Evolutionary conservation across 495 filamentous ascomycete species (phyloP).

Genomic region (Thermothielavioides terrestris): DNA sequence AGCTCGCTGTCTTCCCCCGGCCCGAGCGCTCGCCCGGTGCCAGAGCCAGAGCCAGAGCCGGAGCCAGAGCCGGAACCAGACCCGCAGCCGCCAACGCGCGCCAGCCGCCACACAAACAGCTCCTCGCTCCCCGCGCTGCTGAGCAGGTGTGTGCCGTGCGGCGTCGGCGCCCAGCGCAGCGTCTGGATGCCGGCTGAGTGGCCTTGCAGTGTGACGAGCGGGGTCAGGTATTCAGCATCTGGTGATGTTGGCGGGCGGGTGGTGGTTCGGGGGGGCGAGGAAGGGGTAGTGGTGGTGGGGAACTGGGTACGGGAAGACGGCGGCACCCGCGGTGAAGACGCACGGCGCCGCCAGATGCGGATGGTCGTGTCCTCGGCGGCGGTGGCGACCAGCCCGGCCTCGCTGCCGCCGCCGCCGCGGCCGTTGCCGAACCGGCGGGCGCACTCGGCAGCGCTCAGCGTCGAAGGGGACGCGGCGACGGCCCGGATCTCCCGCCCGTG

Average conservation of each 20-base stretch:
- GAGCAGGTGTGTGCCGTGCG: slow-evolving; percentile 64
- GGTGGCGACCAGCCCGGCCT: slow-evolving; percentile 55
- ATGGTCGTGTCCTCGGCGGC: slow-evolving; percentile 86
- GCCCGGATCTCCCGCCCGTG: slow-evolving; percentile 89
- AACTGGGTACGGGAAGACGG: too few species aligned
- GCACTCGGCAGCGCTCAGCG: too few species aligned
- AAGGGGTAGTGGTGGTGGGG: slow-evolving; percentile 8
- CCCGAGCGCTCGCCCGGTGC: too few species aligned
- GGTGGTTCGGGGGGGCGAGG: background rate
- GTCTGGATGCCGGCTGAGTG: slow-evolving; percentile 81
- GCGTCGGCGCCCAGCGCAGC: too few species aligned
- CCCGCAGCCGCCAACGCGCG: slow-evolving; percentile 40
- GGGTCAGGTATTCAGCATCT: too few species aligned
- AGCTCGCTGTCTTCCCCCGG: too few species aligned
- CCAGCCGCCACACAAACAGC: slow-evolving; percentile 73
- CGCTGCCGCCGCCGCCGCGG: background rate
- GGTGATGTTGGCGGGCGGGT: slow-evolving; percentile 12
- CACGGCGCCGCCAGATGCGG: slow-evolving; percentile 49
- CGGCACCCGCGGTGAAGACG: too few species aligned
- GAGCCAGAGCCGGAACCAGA: too few species aligned
- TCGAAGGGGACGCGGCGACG: slow-evolving; percentile 49
- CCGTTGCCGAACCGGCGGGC: too few species aligned
- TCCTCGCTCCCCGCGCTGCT: slow-evolving; percentile 83
- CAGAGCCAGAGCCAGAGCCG: too few species aligned
- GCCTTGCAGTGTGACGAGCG: slow-evolving; percentile 54